Percentiles rank a stretch among this genome's conserved stretches.
Conservation (phyloP, 2,329 filamentous ascomycete genomes). For the Hypoxylon sp. region DNA sequence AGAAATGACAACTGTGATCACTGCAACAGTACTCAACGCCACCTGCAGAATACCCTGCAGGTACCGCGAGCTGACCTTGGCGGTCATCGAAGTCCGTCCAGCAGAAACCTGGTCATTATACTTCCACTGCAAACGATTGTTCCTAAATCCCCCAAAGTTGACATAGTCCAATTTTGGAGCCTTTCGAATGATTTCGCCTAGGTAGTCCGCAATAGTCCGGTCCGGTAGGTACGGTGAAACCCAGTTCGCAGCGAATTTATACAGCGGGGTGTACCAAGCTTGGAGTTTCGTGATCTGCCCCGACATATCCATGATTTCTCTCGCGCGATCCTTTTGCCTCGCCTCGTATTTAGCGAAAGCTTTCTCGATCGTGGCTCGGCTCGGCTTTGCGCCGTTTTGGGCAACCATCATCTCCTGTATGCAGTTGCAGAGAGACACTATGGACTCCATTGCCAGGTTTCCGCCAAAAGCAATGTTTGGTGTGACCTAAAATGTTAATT, state of each 20-base stretch:
- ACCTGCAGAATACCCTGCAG: neutral
- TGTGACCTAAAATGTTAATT: conserved; percentile 40
- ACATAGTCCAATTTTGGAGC: conserved; percentile 3
- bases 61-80: neutral
- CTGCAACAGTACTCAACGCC: conserved; percentile 4
- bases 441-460: conserved; percentile 57
- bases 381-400: conserved; percentile 24
- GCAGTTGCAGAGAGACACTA: conserved; percentile 52
- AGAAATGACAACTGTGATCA: conserved; percentile 2
- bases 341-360: conserved; percentile 22
- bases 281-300: conserved; percentile 4
- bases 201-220: neutral
- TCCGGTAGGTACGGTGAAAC: neutral
- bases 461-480: conserved; percentile 57
- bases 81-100: neutral
- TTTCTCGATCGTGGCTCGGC: conserved; percentile 1
- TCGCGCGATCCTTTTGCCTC: conserved; percentile 7
- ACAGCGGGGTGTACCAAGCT: neutral
- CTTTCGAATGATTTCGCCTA: neutral
- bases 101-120: neutral
- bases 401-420: conserved; percentile 36
- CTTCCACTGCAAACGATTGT: conserved; percentile 8
- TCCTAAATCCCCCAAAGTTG: neutral
- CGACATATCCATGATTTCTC: neutral
- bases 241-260: neutral